A percentile compares a stretch with the other conserved stretches of the same genome.
Conservation (phyloP, 352 stramenopile species). For the Globisporangium mamillatum region DNA sequence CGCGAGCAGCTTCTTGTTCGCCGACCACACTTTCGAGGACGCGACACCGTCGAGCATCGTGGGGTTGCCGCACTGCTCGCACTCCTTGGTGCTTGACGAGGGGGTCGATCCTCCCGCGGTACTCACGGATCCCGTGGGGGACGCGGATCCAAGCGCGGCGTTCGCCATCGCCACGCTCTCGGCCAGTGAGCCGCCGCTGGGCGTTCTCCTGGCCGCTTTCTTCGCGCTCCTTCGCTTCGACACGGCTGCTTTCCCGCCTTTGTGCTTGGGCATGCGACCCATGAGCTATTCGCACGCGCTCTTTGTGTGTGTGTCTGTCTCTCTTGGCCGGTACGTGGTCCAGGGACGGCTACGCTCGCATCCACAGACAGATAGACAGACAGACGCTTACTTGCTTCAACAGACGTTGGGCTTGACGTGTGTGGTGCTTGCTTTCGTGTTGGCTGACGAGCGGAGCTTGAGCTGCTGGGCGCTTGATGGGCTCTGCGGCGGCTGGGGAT, state of each 20-base stretch:
- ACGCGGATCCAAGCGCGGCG: neutral
- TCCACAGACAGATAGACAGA: neutral
- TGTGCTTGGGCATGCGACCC: slow-evolving; percentile 22
- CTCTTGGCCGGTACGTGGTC: neutral
- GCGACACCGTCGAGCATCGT: slow-evolving; percentile 31
- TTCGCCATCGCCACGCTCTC: slow-evolving; percentile 17
- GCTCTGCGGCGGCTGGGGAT: slow-evolving; percentile 11
- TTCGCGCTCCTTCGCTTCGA: slow-evolving; percentile 18
- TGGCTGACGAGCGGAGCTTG: neutral
- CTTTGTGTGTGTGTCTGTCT: neutral
- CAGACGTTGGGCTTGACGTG: neutral
- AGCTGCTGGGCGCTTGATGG: neutral
- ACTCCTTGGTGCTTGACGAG: slow-evolving; percentile 38
- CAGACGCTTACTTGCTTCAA: neutral
- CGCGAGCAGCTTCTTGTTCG: slow-evolving; percentile 43
- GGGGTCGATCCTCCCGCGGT: slow-evolving; percentile 19
- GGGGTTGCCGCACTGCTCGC: slow-evolving; percentile 42
- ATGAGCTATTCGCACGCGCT: slow-evolving; percentile 5
- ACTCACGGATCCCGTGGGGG: slow-evolving; percentile 16
- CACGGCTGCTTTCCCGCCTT: slow-evolving; percentile 18
- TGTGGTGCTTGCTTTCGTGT: neutral
- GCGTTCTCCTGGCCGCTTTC: slow-evolving; percentile 32
- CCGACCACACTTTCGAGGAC: slow-evolving; percentile 36
- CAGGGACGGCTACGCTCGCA: slow-evolving; percentile 3
- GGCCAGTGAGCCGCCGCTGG: slow-evolving; percentile 6